These are phyloP conservation scores for Saccharum hybrid DNA, from an alignment of 202 grass and related monocot species.

Conservation along the genomic window DNA sequence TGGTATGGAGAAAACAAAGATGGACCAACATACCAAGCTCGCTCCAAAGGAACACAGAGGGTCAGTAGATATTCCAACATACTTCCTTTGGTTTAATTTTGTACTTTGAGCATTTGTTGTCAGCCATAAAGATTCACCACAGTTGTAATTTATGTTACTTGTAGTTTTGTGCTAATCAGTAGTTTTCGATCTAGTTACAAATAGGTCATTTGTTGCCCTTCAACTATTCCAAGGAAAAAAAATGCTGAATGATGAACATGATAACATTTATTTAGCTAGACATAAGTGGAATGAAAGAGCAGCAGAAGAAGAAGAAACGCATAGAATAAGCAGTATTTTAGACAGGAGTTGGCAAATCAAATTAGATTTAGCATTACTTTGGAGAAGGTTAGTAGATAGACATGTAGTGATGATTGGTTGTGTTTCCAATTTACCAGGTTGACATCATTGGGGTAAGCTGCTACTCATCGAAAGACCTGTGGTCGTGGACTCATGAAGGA, in stretches of 20 bases:
- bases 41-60: slow-evolving; percentile 57
- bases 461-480: slow-evolving; percentile 81
- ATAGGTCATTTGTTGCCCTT: not conserved
- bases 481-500: slow-evolving; percentile 88
- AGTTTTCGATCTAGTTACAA: not conserved
- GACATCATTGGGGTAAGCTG: slow-evolving; percentile 92
- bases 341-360: not conserved
- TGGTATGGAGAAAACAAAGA: slow-evolving; percentile 98
- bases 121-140: not conserved
- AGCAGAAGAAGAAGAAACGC: not conserved
- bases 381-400: not conserved
- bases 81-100: not conserved
- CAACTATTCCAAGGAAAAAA: not conserved
- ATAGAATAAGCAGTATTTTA: not conserved
- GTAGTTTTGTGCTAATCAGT: not conserved
- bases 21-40: slow-evolving; percentile 70
- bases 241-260: not conserved
- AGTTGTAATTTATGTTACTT: slow-evolving; percentile 8
- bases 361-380: not conserved
- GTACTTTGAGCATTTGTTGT: not conserved
- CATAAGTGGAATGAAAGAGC: not conserved
- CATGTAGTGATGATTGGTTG: slow-evolving; percentile 20
- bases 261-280: not conserved
- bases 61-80: slow-evolving; percentile 51
- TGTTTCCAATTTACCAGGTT: slow-evolving; percentile 59